Base-by-base conservation (phyloP, 768 basidiomycete species). In the Lactarius quietus region DNA sequence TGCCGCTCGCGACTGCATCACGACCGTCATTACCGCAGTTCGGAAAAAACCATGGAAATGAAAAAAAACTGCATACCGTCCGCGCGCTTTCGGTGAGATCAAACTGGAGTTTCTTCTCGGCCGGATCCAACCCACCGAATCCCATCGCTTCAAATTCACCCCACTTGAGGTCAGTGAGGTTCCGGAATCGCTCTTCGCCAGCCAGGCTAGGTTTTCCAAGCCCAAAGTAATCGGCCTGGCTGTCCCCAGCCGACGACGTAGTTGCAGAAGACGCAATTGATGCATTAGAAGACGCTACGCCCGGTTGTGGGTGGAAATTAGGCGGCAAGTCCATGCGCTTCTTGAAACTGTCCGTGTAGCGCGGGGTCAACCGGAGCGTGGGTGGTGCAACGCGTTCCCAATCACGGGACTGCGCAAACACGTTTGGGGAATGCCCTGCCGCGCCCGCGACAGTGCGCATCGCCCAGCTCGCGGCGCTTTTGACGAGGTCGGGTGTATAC, bases 71-170 rank as follows among this genome's bases (percentile, higher is more conserved):
- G 71, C 87, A 70, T 61, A 84, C 86, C 73, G 80, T 82, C 67
- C 92, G 81, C 29, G 95, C 95, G 62, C 87, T 83, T 77, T 98
- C 97, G 0, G 88, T 95, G 68, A 98, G 75, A 74, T 98, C 95
- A 75, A 99, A 98, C 72, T 93, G 86, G 36, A 98, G 81, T 76
- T 91, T 91, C 76, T 86, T 90, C 68, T 85, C 81, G 54, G 79
- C 76, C 57, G 73, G 72, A 31, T 77, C 82, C 35, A 81, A 72
- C 18, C 78, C 79, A 8, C 84, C 84, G 67, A 98, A 97, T 0
- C 95, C 95, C 76, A 86, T 81, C 43, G 82, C 77, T 79, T 95
- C 93, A 72, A 97, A 98, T 73, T 91, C 87, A 8, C 93, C 93
- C 95, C 95, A 97, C 72, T 88, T 90, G 67, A 95, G 77, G 64